A percentile compares a stretch with the other conserved stretches of the same genome.
phyloP scores from a whole-genome alignment of 2,329 filamentous ascomycete species.

The Calonectria montana region DNA sequence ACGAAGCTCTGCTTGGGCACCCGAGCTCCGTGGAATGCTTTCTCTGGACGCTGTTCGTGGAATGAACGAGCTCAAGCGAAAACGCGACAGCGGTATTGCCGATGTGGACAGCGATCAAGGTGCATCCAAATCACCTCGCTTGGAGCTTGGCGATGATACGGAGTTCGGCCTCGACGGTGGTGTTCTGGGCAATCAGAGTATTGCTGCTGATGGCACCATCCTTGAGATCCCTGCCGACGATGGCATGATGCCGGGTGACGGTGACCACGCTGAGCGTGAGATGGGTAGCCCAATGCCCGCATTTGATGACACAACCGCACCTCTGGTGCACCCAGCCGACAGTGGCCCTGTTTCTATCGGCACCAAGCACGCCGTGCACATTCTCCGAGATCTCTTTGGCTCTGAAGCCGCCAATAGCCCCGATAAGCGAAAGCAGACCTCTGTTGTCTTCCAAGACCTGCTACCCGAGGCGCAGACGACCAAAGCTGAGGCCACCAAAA shows the following conservation, averaged over 20 bases:
- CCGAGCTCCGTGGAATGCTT: constrained; percentile 92
- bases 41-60: constrained; percentile 84
- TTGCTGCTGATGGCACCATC: constrained; percentile 70
- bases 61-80: constrained; percentile 87
- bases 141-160: constrained; percentile 76
- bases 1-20: constrained; percentile 84
- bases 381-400: constrained; percentile 90
- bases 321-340: constrained; percentile 83
- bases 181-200: constrained; percentile 62
- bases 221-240: constrained; percentile 74
- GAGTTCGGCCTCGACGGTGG: constrained; percentile 59
- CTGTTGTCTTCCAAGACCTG: constrained; percentile 90
- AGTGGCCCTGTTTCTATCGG: constrained; percentile 88
- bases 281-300: constrained; percentile 64
- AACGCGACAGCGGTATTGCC: constrained; percentile 88
- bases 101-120: constrained; percentile 78
- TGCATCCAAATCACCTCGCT: constrained; percentile 75
- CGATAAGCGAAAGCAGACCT: constrained; percentile 78
- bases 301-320: constrained; percentile 83
- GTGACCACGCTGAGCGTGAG: constrained; percentile 58
- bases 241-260: constrained; percentile 57
- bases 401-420: constrained; percentile 75
- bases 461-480: constrained; percentile 84
- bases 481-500: constrained; percentile 94
- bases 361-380: constrained; percentile 95